Base-by-base conservation (phyloP, 2,329 filamentous ascomycete species). In the Colletotrichum lupini region DNA sequence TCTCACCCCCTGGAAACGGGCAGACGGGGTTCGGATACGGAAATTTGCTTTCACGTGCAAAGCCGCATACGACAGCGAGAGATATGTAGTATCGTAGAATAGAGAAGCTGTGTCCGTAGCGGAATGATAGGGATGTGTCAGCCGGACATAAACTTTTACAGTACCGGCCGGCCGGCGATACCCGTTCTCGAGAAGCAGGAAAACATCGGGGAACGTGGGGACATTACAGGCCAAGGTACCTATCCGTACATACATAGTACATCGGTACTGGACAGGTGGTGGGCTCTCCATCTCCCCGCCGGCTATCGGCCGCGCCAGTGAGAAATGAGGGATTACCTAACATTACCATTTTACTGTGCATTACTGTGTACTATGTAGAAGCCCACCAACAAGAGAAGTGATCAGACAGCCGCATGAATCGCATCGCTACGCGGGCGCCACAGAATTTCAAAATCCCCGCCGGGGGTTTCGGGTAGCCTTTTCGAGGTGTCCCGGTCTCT, bases 251-350 rank as follows among this genome's bases (percentile, higher is more conserved):
- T 8, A 9, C 28, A 30, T 30, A 5, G 26, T 26, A 30, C 30
- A 9, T 30, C 30, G 30, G 30, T 30, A 30, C 30, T 30, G 30
- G 3, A 26, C 49, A 24, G 52, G 12, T 14, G 35, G 35, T 42
- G 35, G 35, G 12, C 35, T 42, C 35, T 42, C 35, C 35, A 24
- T 53, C 49, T 56, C 52, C 49, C 35, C 28, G 63, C 7, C 14
- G 52, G 49, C 22, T n/a, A 32, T 30, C 62, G 28, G 30, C 24
- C 14, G 46, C 37, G 53, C 67, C 70, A 65, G 55, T 73, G 19
- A 57, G 5, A 57, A 24, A 52, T 19, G 59, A 37, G 55, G 60
- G 22, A 73, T 66, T 70, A 65, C 71, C 35, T 61, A 65, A 65
- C 67, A 70, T 42, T 35, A 61, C 57, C 14, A 42, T 12, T 32